These are phyloP conservation scores for Clitopilus passeckerianus DNA, from an alignment of 768 basidiomycete genomes.

Conservation along the genomic window DNA sequence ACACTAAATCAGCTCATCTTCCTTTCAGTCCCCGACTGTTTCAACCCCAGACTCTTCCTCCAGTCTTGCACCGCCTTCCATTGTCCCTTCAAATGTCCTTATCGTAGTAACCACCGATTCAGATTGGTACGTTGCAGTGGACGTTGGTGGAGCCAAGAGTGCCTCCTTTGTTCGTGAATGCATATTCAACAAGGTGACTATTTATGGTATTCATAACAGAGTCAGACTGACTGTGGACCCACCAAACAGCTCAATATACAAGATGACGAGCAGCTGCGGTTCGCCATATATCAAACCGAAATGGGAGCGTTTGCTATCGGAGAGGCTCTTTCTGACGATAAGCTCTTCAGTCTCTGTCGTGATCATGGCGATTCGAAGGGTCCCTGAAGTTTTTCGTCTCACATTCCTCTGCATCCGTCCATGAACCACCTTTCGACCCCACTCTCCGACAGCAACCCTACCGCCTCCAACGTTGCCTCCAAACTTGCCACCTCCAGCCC, in stretches of 20 bases:
- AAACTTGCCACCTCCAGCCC: conserved; percentile 27
- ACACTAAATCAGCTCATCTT: conserved; percentile 8
- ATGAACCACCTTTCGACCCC: conserved; percentile 38
- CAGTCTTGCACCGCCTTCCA: conserved; percentile 20
- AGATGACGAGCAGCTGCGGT: conserved; percentile 69
- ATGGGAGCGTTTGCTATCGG: conserved; percentile 76
- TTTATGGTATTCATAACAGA: not conserved
- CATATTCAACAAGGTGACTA: conserved; percentile 68
- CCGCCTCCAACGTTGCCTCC: conserved; percentile 31
- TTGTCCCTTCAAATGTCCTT: conserved; percentile 32
- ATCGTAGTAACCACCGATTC: conserved; percentile 76
- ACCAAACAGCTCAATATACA: conserved; percentile 62
- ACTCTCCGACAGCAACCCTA: conserved; percentile 27
- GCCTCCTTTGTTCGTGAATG: conserved; percentile 73
- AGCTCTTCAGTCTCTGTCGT: conserved; percentile 66
- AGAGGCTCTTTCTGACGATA: conserved; percentile 66
- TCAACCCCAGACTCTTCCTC: conserved; percentile 29
- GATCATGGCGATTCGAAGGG: conserved; percentile 68
- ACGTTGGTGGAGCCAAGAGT: conserved; percentile 60
- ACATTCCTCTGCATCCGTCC: conserved; percentile 56
- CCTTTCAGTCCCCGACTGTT: conserved; percentile 33
- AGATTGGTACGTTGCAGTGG: conserved; percentile 70
- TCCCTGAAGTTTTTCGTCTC: conserved; percentile 83
- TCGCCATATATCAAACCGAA: conserved; percentile 84
- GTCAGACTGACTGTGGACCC: not conserved